Conservation (phyloP, 371 early-diverging fungal genomes). For the Mortierella sp. region DNA sequence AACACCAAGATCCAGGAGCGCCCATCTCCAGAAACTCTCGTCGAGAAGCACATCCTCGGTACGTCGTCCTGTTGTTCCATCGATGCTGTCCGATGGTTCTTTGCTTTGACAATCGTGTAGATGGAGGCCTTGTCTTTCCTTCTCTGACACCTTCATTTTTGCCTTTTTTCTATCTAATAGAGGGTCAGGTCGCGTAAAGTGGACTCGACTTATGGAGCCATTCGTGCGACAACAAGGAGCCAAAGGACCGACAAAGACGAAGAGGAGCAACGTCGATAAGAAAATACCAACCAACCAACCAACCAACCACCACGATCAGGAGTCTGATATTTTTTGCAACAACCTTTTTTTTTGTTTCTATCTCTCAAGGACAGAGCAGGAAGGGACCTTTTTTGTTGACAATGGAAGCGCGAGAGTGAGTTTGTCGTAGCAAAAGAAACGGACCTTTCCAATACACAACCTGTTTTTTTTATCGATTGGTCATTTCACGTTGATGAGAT, state of each 20-base stretch:
- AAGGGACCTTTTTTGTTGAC: background rate
- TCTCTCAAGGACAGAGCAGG: background rate
- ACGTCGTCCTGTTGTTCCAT: background rate
- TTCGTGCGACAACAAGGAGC: background rate
- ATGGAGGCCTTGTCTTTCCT: background rate
- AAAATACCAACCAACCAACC: background rate
- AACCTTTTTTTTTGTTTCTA: background rate
- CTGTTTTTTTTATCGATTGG: background rate
- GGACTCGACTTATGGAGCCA: background rate
- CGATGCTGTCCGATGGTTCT: background rate
- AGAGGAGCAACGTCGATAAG: background rate
- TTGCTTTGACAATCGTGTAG: background rate
- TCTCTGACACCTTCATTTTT: background rate
- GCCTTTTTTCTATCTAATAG: background rate
- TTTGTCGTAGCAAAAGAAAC: background rate
- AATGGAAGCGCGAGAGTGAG: background rate
- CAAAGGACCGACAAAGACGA: background rate
- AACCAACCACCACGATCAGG: background rate
- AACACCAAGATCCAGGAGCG: conserved; percentile 75
- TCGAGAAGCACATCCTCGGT: conserved; percentile 73
- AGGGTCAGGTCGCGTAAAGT: conserved; percentile 26
- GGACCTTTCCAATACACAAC: background rate
- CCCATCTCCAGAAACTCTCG: conserved; percentile 70
- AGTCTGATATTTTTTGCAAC: background rate
- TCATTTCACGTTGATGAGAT: background rate